Conservation (phyloP, 2,329 filamentous ascomycete species). For the Lecanicillium sp. region DNA sequence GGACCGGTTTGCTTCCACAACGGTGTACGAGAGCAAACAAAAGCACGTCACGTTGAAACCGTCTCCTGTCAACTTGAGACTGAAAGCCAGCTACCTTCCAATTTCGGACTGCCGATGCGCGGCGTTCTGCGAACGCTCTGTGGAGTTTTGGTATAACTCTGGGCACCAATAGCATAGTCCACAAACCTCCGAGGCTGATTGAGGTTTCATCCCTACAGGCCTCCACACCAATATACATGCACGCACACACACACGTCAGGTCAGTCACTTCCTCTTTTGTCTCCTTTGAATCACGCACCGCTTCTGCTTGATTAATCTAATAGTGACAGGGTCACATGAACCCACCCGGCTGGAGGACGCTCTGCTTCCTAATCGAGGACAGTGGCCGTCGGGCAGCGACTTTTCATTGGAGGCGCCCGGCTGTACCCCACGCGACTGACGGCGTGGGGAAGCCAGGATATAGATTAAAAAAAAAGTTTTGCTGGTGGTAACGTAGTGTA, state of each 20-base stretch:
- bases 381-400: neutral
- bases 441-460: neutral
- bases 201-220: neutral
- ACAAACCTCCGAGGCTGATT: neutral
- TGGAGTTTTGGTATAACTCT: neutral
- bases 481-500: constrained; percentile 9
- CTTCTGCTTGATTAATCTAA: too few species aligned
- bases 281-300: neutral
- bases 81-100: constrained; percentile 8
- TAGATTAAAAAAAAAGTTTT: too few species aligned
- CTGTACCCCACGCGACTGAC: constrained; percentile 4
- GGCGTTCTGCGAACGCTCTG: neutral
- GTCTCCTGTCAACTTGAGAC: neutral
- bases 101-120: neutral
- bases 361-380: constrained; percentile 9
- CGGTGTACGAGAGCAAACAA: neutral
- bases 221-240: constrained; percentile 6
- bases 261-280: too few species aligned
- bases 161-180: neutral
- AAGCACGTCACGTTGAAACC: neutral
- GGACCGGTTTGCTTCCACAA: neutral
- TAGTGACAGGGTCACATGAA: neutral
- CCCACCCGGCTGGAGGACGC: neutral
- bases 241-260: too few species aligned
- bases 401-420: neutral